These are phyloP conservation scores for Phoma sp. DNA, from an alignment of 2,329 filamentous ascomycete genomes.

Conservation along the genomic window DNA sequence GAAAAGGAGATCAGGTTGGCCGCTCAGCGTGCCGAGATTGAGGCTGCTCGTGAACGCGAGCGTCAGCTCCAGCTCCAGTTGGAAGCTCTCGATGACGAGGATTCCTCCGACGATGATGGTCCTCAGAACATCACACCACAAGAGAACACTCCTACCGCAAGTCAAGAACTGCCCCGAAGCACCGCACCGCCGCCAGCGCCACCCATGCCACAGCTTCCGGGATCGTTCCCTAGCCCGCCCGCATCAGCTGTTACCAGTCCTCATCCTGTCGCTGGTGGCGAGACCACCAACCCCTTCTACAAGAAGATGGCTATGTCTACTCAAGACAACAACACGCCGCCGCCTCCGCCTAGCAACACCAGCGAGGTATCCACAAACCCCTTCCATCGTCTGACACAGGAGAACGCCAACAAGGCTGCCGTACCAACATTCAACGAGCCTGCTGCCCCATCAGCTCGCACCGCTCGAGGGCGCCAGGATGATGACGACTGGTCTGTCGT, in stretches of 20 bases:
- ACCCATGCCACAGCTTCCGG: slow-evolving; percentile 52
- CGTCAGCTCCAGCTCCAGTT: slow-evolving; percentile 87
- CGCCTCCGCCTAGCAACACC: slow-evolving; percentile 50
- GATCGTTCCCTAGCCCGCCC: slow-evolving; percentile 53
- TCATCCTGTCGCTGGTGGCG: slow-evolving; percentile 64
- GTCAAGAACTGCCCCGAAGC: slow-evolving; percentile 58
- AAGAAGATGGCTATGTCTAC: slow-evolving; percentile 81
- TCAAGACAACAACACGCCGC: slow-evolving; percentile 55
- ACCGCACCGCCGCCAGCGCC: slow-evolving; percentile 56
- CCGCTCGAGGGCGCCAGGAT: slow-evolving; percentile 63
- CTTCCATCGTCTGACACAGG: slow-evolving; percentile 84
- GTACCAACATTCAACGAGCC: slow-evolving; percentile 51
- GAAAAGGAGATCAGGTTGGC: slow-evolving; percentile 87
- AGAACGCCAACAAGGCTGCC: slow-evolving; percentile 59
- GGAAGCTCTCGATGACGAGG: slow-evolving; percentile 75
- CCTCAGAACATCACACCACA: slow-evolving; percentile 72
- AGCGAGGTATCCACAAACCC: slow-evolving; percentile 77
- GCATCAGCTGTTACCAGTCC: slow-evolving; percentile 59
- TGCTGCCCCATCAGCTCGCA: slow-evolving; percentile 58
- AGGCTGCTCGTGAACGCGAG: slow-evolving; percentile 88
- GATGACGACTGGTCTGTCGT: slow-evolving; percentile 83
- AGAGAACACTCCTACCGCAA: slow-evolving; percentile 65
- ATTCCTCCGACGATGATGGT: slow-evolving; percentile 75
- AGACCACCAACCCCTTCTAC: slow-evolving; percentile 95
- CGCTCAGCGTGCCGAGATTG: slow-evolving; percentile 86